These are phyloP conservation scores for Pseudocercospora pini-densiflorae DNA, from an alignment of 2,329 filamentous ascomycete species.

Conservation along the genomic window DNA sequence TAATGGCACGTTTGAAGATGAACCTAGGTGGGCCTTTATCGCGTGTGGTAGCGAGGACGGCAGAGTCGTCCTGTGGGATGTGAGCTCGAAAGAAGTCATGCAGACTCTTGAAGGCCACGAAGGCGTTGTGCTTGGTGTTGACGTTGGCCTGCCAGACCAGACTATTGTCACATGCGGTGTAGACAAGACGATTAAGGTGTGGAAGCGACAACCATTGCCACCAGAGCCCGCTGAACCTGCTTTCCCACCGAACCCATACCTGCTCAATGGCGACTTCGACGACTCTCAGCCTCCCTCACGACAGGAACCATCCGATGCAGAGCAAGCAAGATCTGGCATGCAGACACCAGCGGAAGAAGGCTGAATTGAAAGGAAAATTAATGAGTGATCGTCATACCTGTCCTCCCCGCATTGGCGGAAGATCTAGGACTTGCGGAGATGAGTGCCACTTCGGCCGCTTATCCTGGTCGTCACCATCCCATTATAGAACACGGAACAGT, in stretches of 20 bases:
- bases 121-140: conserved; percentile 63
- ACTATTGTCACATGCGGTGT: conserved; percentile 66
- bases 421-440: conserved; percentile 7
- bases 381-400: not conserved
- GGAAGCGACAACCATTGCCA: conserved; percentile 48
- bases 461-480: not conserved
- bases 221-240: conserved; percentile 10
- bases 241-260: not conserved
- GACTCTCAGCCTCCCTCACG: conserved; percentile 3
- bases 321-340: conserved; percentile 9
- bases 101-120: conserved; percentile 66
- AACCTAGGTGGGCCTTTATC: conserved; percentile 63
- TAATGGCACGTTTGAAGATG: conserved; percentile 26
- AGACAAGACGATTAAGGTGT: conserved; percentile 66
- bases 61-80: conserved; percentile 85
- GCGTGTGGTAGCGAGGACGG: conserved; percentile 89
- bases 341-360: conserved; percentile 9
- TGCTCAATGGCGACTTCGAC: conserved; percentile 3
- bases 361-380: conserved; percentile 1
- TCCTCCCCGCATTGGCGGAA: conserved; percentile 12
- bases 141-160: conserved; percentile 59
- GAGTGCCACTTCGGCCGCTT: not conserved
- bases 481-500: not conserved
- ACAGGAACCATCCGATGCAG: conserved; percentile 4
- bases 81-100: conserved; percentile 79